These are phyloP conservation scores for Salix suchowensis DNA, from an alignment of 345 rosid species.

Conservation along the genomic window DNA sequence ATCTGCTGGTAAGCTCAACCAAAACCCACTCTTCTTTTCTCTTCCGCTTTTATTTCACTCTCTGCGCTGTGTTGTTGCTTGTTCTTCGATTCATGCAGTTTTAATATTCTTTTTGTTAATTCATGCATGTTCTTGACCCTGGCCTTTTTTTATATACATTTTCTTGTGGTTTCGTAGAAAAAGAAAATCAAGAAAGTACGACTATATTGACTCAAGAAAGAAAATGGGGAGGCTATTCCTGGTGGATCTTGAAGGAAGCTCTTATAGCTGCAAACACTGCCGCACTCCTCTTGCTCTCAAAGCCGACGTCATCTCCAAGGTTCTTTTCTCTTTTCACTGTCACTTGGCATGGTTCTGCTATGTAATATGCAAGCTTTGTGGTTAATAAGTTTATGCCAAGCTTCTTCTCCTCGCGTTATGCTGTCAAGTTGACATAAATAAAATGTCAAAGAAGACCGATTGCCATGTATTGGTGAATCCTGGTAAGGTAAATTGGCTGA, in stretches of 20 bases:
- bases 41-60: neutral
- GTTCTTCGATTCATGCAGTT: neutral
- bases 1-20: constrained; percentile 8
- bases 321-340: constrained; percentile 9
- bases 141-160: neutral
- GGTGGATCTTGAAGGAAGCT: constrained; percentile 50
- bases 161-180: neutral
- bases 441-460: too few species aligned
- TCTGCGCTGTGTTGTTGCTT: neutral
- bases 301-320: constrained; percentile 62
- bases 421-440: too few species aligned
- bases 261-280: constrained; percentile 74
- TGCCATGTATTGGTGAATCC: too few species aligned
- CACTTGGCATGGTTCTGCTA: neutral
- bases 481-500: too few species aligned
- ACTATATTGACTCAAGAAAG: neutral
- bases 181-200: neutral
- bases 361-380: too few species aligned
- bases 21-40: neutral
- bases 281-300: constrained; percentile 51
- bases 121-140: neutral
- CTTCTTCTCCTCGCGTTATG: too few species aligned
- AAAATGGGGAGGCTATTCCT: constrained; percentile 67
- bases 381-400: too few species aligned
- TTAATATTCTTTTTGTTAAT: neutral